Evolutionary conservation across 2,329 filamentous ascomycete genomes (phyloP).

Genomic region (Xylariomycetidae sp.): DNA sequence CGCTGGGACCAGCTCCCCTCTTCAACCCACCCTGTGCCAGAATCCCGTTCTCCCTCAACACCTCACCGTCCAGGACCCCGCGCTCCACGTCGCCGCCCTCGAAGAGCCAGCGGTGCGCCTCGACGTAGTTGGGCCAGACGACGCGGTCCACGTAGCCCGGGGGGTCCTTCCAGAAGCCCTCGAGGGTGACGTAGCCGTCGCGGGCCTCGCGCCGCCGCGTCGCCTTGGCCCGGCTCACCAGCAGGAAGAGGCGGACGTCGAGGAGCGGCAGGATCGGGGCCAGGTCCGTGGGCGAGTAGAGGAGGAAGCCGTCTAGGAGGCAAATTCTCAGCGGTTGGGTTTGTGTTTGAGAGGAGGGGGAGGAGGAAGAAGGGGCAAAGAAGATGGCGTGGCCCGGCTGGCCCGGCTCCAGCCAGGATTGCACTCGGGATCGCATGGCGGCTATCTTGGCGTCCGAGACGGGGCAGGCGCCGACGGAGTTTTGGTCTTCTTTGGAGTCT

Average conservation of each 20-base stretch:
- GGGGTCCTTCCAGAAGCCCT: slow-evolving; percentile 95
- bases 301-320: slow-evolving; percentile 83
- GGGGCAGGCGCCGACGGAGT: slow-evolving; percentile 53
- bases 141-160: slow-evolving; percentile 90
- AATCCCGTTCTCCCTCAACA: slow-evolving; percentile 41
- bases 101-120: slow-evolving; percentile 78
- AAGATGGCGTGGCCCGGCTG: slow-evolving; percentile 41
- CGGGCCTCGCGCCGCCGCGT: slow-evolving; percentile 63
- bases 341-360: slow-evolving; percentile 12
- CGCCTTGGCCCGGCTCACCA: slow-evolving; percentile 60
- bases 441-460: slow-evolving; percentile 43
- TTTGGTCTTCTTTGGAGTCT: slow-evolving; percentile 58
- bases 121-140: slow-evolving; percentile 93
- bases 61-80: slow-evolving; percentile 37
- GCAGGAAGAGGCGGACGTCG: slow-evolving; percentile 74
- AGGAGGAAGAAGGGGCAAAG: no score
- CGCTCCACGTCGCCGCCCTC: slow-evolving; percentile 62
- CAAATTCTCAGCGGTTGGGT: slow-evolving; percentile 48
- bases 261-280: slow-evolving; percentile 49
- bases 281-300: slow-evolving; percentile 54
- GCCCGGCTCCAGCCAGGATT: slow-evolving; percentile 39
- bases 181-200: slow-evolving; percentile 72
- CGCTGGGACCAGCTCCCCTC: background rate
- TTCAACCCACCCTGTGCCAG: slow-evolving; percentile 38
- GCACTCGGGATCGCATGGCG: slow-evolving; percentile 42